Percentiles rank a stretch among this genome's conserved stretches.
These are phyloP conservation scores for Blastomyces parvus DNA, from an alignment of 2,329 filamentous ascomycete genomes.

Conservation along the genomic window DNA sequence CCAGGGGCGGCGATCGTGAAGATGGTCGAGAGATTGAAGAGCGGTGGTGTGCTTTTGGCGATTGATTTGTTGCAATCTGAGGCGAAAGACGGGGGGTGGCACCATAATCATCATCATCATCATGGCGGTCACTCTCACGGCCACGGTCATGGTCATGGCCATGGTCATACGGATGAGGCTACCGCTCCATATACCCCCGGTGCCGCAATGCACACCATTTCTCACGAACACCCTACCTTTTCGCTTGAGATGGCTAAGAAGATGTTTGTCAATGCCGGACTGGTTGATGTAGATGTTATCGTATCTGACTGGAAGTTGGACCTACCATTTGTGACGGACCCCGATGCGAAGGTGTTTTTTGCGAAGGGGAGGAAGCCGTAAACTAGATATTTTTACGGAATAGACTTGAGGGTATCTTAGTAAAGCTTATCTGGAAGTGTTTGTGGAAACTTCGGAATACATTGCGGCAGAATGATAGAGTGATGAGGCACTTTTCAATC, in stretches of 20 bases:
- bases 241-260: conserved; percentile 10
- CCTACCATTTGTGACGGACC: conserved; percentile 11
- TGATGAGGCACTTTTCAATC: neutral
- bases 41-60: conserved; percentile 13
- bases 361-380: conserved; percentile 13
- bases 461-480: neutral
- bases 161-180: neutral
- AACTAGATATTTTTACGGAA: neutral
- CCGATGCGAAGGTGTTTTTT: conserved; percentile 13
- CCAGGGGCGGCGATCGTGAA: conserved; percentile 8
- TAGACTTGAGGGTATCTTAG: neutral
- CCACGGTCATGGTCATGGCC: neutral
- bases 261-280: conserved; percentile 9
- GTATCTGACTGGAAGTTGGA: conserved; percentile 13
- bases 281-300: conserved; percentile 9
- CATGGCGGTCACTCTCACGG: neutral
- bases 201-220: conserved; percentile 13
- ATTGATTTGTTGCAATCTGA: conserved; percentile 12
- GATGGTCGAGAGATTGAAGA: conserved; percentile 12
- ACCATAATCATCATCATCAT: conserved; percentile 5
- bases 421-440: neutral
- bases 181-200: neutral
- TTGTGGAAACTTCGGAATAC: neutral
- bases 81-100: neutral
- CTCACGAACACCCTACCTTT: conserved; percentile 12